These are phyloP conservation scores for Exobasidium rhododendri DNA, from an alignment of 1,284 basidiomycete genomes.

Conservation along the genomic window DNA sequence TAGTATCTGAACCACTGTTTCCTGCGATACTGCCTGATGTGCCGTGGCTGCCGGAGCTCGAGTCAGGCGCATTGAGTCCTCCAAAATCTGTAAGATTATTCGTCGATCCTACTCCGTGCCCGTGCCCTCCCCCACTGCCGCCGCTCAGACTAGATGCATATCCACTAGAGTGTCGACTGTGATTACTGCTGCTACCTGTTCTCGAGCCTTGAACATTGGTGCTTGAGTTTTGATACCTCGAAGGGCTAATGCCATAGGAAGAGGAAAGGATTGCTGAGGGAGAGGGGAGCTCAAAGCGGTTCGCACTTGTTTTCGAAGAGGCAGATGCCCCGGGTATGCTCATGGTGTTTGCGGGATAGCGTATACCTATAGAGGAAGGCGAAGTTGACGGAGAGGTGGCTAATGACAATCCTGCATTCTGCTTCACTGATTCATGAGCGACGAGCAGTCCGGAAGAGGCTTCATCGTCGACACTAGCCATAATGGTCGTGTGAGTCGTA, in stretches of 20 bases:
- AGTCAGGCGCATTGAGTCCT: background rate
- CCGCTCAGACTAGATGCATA: constrained; percentile 8
- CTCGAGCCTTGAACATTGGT: background rate
- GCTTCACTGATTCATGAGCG: too few relatives aligned
- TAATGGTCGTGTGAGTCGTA: too few relatives aligned
- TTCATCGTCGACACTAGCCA: too few relatives aligned
- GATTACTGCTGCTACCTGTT: background rate
- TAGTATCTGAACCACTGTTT: background rate
- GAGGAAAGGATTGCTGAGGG: background rate
- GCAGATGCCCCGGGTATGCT: background rate
- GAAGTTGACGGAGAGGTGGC: too few relatives aligned
- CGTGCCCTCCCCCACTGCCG: background rate
- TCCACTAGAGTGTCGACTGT: constrained; percentile 5
- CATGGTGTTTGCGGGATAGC: background rate
- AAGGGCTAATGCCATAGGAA: background rate
- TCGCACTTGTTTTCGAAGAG: background rate
- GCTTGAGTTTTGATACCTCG: background rate
- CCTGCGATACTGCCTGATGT: too few relatives aligned
- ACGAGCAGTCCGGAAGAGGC: too few relatives aligned
- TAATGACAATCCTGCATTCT: too few relatives aligned
- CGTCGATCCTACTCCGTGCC: background rate
- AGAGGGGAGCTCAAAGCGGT: background rate
- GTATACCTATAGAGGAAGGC: too few relatives aligned
- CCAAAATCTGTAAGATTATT: background rate
- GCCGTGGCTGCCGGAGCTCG: too few relatives aligned